Conservation (phyloP, 495 filamentous ascomycete species). For the Hyaloscypha finlandica region DNA sequence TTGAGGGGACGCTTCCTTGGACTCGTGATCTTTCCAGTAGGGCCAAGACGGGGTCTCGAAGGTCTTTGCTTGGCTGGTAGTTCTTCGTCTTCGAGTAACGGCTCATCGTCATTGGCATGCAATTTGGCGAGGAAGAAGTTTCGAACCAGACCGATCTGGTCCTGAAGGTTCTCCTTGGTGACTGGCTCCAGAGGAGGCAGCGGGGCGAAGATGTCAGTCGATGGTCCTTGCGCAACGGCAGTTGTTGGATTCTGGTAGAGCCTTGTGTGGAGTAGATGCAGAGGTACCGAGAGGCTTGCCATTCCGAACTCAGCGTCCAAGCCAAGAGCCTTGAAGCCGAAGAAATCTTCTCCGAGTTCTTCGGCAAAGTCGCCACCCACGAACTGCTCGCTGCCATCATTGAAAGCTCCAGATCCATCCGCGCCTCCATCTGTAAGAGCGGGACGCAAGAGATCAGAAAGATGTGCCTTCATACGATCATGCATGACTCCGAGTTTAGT, state of each 20-base stretch:
- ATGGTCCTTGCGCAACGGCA: conserved; percentile 52
- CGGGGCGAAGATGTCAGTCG: conserved; percentile 64
- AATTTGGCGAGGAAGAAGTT: conserved; percentile 89
- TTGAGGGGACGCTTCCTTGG: conserved; percentile 85
- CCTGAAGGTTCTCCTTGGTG: conserved; percentile 71
- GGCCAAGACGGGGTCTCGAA: conserved; percentile 89
- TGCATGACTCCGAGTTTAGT: conserved; percentile 83
- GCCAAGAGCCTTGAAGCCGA: conserved; percentile 95
- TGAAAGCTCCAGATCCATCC: conserved; percentile 88
- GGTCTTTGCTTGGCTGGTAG: conserved; percentile 87
- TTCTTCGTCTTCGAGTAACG: conserved; percentile 92
- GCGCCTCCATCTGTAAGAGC: conserved; percentile 77
- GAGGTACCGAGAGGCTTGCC: conserved; percentile 81
- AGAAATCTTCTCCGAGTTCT: conserved; percentile 97
- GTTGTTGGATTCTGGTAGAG: conserved; percentile 64
- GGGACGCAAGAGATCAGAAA: conserved; percentile 87
- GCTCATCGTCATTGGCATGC: conserved; percentile 75
- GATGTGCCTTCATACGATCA: conserved; percentile 86
- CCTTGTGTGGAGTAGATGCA: conserved; percentile 91
- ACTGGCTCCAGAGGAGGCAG: conserved; percentile 77
- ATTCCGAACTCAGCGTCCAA: conserved; percentile 87
- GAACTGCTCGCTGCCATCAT: conserved; percentile 97
- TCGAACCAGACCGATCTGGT: conserved; percentile 82
- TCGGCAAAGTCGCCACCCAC: conserved; percentile 95
- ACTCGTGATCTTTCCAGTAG: conserved; percentile 90